Base-by-base conservation (phyloP, 2,329 filamentous ascomycete species). In the Penicillium sp. region DNA sequence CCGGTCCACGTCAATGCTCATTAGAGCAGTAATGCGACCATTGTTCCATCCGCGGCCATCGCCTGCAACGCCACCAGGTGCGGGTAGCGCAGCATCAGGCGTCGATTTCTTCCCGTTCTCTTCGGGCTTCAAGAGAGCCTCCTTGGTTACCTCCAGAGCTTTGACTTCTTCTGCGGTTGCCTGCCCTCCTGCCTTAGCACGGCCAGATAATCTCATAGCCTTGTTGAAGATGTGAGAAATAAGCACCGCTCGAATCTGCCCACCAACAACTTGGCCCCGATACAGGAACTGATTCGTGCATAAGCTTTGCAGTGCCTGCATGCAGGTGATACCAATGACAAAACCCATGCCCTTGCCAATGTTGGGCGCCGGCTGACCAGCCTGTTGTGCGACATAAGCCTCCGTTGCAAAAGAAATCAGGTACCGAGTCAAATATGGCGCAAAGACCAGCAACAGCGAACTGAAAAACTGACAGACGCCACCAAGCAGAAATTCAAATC, bases 1-100 rank as follows among this genome's bases (percentile, higher is more conserved):
- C 62, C 93, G 90, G 73, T 96, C 95, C 0, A 92, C 95, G 70
- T 97, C 93, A 42, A 94, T 91, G 58, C 90, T 93, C 92, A 97
- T 97, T 64, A 97, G 71, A 63, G 95, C 96, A 69, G 94, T 86
- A 50, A 97, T 90, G 60, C 91, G 86, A 22, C 94, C 94, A 67
- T 97, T 97, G 55, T 87, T 87, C 93, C 93, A 97, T 25, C 93
- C 94, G 22, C 84, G 80, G 3, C 88, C 89, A 65, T 94, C 89
- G 4, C 84, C 85, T 11, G 82, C 75, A 19, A 88, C 83, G 3
- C 78, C 73, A 12, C 64, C 74, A 50, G 66, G 67, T 57, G 77
- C 73, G 36, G 69, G 68, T 22, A 77, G 75, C 12, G 69, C 72
- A n/a, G 55, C 43, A 41, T 77, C 75, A 4, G 70, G 19, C 65